phyloP scores from a whole-genome alignment of 495 filamentous ascomycete species.

The Pyronema omphalodes region DNA sequence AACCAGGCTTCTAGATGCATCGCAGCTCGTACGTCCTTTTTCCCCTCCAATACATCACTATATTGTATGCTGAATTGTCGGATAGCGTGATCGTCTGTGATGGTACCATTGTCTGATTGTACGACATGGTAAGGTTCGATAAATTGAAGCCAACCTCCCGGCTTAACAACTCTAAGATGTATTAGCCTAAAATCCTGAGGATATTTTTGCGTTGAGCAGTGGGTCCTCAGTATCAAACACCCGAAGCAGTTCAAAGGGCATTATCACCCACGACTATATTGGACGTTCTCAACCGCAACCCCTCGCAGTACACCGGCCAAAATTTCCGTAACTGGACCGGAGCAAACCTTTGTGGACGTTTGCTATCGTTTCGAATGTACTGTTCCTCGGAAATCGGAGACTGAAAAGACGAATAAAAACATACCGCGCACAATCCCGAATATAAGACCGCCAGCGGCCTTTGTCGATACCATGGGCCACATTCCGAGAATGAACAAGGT shows the following conservation, averaged over 20 bases:
- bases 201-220: neutral
- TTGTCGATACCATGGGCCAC: conserved; percentile 61
- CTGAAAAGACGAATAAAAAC: conserved; percentile 2
- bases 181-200: neutral
- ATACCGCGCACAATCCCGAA: conserved; percentile 55
- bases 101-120: conserved; percentile 75
- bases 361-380: no score
- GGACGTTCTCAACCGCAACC: no score
- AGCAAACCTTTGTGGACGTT: no score
- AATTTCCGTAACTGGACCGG: no score
- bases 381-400: neutral
- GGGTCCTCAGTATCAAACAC: neutral
- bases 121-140: conserved; percentile 73
- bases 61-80: conserved; percentile 55
- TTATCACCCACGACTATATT: no score
- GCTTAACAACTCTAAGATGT: conserved; percentile 35
- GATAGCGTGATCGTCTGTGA: conserved; percentile 52
- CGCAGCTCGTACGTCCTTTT: conserved; percentile 54
- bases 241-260: neutral
- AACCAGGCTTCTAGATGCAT: conserved; percentile 44
- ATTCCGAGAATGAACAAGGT: conserved; percentile 75
- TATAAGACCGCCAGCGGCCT: conserved; percentile 58
- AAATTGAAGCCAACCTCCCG: conserved; percentile 80
- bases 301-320: no score
- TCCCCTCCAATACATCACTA: conserved; percentile 42